Percentiles rank a stretch among this genome's conserved stretches.
Evolutionary conservation across 441 rosid genomes (phyloP).

Genomic region (Croton setiger): DNA sequence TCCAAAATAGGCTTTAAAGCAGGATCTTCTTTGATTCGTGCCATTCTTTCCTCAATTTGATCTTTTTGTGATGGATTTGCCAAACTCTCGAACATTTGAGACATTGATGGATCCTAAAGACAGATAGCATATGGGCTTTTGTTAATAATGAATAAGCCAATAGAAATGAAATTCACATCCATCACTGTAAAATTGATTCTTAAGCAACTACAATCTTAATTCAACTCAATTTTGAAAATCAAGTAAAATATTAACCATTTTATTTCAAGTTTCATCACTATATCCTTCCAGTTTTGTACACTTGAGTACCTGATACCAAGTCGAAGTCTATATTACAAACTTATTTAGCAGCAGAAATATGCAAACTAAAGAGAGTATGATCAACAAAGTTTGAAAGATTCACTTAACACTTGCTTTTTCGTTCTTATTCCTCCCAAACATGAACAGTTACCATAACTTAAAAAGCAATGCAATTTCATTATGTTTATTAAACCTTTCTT

Average conservation of each 20-base stretch:
- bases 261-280: no score
- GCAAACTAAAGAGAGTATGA: no score
- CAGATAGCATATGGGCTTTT: conserved; percentile 13
- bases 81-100: conserved; percentile 76
- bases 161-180: background rate
- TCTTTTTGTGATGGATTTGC: conserved; percentile 69
- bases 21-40: conserved; percentile 79
- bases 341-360: no score
- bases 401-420: no score
- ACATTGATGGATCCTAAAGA: conserved; percentile 91
- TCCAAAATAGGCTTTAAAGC: conserved; percentile 77
- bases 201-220: background rate
- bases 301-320: no score
- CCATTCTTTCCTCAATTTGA: conserved; percentile 83
- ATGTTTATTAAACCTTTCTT: no score
- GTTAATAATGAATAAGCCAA: background rate
- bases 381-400: no score
- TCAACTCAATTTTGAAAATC: background rate
- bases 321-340: no score
- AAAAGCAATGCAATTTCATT: no score
- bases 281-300: no score
- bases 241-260: background rate
- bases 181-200: background rate
- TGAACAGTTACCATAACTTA: no score
- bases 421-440: no score